phyloP scores from a whole-genome alignment of 768 basidiomycete genomes.

The Boletus subcaerulescens region DNA sequence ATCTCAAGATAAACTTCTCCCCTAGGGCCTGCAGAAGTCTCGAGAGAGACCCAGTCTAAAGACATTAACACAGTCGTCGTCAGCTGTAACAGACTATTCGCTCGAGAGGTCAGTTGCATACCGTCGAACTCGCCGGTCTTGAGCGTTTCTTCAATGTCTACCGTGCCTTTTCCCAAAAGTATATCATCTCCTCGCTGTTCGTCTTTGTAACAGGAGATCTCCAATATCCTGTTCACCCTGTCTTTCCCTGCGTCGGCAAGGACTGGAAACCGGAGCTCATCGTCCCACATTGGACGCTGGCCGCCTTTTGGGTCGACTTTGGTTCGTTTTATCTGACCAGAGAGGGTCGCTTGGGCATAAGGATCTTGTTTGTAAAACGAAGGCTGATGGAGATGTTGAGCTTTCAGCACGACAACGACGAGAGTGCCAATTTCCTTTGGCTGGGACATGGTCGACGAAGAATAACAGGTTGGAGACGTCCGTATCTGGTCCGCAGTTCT shows the following conservation, averaged over 20 bases:
- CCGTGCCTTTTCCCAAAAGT: slow-evolving; percentile 65
- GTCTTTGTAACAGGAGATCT: slow-evolving; percentile 77
- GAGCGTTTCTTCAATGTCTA: slow-evolving; percentile 78
- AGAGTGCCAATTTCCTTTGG: slow-evolving; percentile 70
- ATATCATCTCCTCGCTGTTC: slow-evolving; percentile 71
- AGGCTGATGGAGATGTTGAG: slow-evolving; percentile 79
- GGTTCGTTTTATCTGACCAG: slow-evolving; percentile 64
- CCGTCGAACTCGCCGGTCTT: slow-evolving; percentile 91
- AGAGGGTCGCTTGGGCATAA: slow-evolving; percentile 63
- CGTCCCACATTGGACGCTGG: slow-evolving; percentile 93
- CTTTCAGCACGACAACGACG: slow-evolving; percentile 83
- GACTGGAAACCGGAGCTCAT: slow-evolving; percentile 78
- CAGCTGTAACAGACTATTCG: neutral
- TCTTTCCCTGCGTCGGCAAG: slow-evolving; percentile 54
- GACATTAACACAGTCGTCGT: neutral
- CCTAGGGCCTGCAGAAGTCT: slow-evolving; percentile 57
- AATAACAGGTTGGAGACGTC: neutral
- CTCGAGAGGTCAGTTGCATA: slow-evolving; percentile 36
- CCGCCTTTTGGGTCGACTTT: slow-evolving; percentile 80
- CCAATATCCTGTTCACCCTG: slow-evolving; percentile 49
- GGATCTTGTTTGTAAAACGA: slow-evolving; percentile 92
- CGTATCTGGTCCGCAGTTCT: too few species aligned
- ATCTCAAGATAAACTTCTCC: slow-evolving; percentile 92
- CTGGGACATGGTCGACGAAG: slow-evolving; percentile 22
- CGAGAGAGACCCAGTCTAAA: slow-evolving; percentile 67